A percentile compares a stretch with the other conserved stretches of the same genome.
Conservation (phyloP, 331 rosid genomes). For the Arachis monticola region DNA sequence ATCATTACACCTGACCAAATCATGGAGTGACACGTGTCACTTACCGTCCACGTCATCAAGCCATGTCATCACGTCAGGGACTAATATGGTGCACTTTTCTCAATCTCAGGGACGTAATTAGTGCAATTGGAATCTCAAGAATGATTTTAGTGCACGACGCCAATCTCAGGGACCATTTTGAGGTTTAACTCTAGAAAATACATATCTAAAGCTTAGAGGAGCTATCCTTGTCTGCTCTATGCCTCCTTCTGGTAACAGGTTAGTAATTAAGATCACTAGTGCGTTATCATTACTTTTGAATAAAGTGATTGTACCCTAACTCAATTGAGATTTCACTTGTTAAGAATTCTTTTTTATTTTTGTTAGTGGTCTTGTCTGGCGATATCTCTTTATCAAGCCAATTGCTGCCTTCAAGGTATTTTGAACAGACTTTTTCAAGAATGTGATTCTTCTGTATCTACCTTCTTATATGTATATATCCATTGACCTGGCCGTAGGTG, state of each 20-base stretch:
- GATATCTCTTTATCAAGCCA: conserved; percentile 83
- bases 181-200: conserved; percentile 20
- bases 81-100: too few species aligned
- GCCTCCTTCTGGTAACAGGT: conserved; percentile 97
- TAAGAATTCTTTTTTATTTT: conserved; percentile 35
- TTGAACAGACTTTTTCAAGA: conserved; percentile 29
- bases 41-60: too few species aligned
- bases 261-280: conserved; percentile 32
- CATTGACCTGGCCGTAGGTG: conserved; percentile 52
- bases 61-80: too few species aligned
- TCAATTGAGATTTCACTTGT: conserved; percentile 2
- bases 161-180: too few species aligned
- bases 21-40: too few species aligned
- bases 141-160: too few species aligned
- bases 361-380: conserved; percentile 79
- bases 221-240: conserved; percentile 87
- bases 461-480: background rate
- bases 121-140: too few species aligned
- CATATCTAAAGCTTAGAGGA: conserved; percentile 64
- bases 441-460: conserved; percentile 14
- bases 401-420: conserved; percentile 88
- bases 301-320: background rate
- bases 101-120: too few species aligned
- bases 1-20: too few species aligned
- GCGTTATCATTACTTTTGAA: background rate